phyloP scores from a whole-genome alignment of 257 asterid genomes.

The Gentiana macrophylla region DNA sequence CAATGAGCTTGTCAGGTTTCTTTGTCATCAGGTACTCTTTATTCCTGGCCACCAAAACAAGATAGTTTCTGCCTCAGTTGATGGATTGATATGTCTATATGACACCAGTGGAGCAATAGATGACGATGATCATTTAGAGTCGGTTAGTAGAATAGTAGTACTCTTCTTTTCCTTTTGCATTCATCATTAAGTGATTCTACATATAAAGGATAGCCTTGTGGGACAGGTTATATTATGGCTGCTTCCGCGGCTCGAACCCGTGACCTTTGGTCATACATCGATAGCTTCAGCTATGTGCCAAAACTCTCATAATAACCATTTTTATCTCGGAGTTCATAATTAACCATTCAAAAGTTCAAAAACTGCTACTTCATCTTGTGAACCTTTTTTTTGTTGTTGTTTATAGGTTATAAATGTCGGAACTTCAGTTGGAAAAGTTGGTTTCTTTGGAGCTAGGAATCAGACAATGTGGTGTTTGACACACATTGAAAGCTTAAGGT shows the following conservation, averaged over 20 bases:
- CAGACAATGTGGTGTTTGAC: slow-evolving; percentile 85
- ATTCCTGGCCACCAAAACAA: slow-evolving; percentile 68
- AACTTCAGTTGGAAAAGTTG: slow-evolving; percentile 83
- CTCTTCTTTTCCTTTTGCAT: slow-evolving; percentile 2
- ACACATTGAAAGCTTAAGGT: slow-evolving; percentile 90
- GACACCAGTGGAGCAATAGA: slow-evolving; percentile 77
- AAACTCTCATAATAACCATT: too few species aligned
- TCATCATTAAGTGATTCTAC: background rate
- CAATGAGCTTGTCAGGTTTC: background rate
- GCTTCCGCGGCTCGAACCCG: too few species aligned
- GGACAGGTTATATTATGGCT: too few species aligned
- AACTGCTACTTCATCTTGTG: background rate
- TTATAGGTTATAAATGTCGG: slow-evolving; percentile 76
- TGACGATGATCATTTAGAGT: slow-evolving; percentile 76
- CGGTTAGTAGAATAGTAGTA: slow-evolving; percentile 40
- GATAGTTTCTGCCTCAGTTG: slow-evolving; percentile 87
- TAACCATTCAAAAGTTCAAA: background rate
- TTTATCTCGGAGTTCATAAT: too few species aligned
- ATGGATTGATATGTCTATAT: slow-evolving; percentile 89
- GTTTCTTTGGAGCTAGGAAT: slow-evolving; percentile 58
- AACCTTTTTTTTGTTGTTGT: background rate
- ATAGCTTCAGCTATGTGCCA: too few species aligned
- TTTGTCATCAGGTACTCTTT: slow-evolving; percentile 58
- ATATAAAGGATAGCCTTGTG: too few species aligned
- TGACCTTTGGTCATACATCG: too few species aligned